Evolutionary conservation across 805 yeast species (phyloP), one percentile per base, ranked within the genome.

Genomic region (Ogataea pini): DNA sequence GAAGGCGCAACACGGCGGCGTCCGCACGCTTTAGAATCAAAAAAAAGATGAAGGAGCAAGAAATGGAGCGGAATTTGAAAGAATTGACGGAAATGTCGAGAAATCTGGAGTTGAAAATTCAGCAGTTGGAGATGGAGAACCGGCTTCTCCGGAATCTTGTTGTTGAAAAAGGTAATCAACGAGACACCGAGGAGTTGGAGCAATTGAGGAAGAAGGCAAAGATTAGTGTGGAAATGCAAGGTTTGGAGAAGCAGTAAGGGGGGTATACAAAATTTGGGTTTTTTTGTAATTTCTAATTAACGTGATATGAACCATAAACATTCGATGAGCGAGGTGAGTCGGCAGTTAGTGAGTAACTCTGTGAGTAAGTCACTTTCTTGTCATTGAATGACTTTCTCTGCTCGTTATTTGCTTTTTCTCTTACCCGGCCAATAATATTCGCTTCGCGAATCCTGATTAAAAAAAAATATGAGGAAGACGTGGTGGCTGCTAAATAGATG

Each of bases 101-200:
- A 41, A 71, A 72, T 18, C 74, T 90, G 52, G 96, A 90, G 65
- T 76, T 79, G 61, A 83, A 83, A 62, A 80, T 94, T 49, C 83
- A 83, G 66, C 88, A 92, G 47, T 71, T 92, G 55, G 96, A 91
- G 69, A 89, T 89, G 96, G 99, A 92, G 70, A 92, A 92, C 71
- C 80, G 83, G 61, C 76, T 95, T 67, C 75, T 92, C 58, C 80
- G 88, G 70, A 86, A 86, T 63, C 72, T 94, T 57, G 91, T 92
- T 19, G 85, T 86, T 38, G 92, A 89, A 67, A 86, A 89, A 60
- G 85, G 86, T 46, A 82, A 79, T 47, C 75, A 77, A 53, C 66
- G 77, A 44, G 80, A 78, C 46, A 67, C 72, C 19, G 79, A 77
- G 49, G 79, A 80, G 49, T 69, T 82, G 46, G 85, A 80, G 58